Conservation (phyloP, 768 basidiomycete genomes). For the Collybia mongolica region DNA sequence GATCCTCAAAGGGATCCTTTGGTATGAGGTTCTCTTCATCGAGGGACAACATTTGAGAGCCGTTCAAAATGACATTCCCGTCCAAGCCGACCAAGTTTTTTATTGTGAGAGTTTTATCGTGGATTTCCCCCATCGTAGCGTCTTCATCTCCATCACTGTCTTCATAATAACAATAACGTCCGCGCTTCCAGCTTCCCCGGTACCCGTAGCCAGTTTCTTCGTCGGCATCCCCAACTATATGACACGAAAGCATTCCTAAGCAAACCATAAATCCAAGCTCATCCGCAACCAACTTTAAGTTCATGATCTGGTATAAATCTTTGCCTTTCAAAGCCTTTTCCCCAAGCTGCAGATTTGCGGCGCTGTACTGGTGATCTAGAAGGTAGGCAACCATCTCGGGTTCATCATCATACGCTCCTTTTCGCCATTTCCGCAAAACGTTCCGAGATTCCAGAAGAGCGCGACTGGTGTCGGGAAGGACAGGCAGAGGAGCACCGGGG, state of each 20-base stretch:
- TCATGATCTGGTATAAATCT: slow-evolving; percentile 17
- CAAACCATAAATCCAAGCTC: slow-evolving; percentile 9
- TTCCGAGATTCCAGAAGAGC: slow-evolving; percentile 21
- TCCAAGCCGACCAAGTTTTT: slow-evolving; percentile 29
- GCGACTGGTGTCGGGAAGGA: slow-evolving; percentile 22
- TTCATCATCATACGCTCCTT: slow-evolving; percentile 15
- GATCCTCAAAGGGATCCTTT: slow-evolving; percentile 29
- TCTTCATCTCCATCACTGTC: slow-evolving; percentile 13
- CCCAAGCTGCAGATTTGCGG: slow-evolving; percentile 19
- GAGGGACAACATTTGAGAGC: slow-evolving; percentile 15
- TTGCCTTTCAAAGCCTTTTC: slow-evolving; percentile 14
- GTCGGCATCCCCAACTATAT: neutral
- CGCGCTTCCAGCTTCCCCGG: slow-evolving; percentile 1
- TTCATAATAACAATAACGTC: slow-evolving; percentile 9
- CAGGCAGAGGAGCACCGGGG: slow-evolving; percentile 23
- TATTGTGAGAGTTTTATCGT: slow-evolving; percentile 16
- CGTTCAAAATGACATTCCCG: slow-evolving; percentile 17
- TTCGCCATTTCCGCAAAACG: slow-evolving; percentile 37
- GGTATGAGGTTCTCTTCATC: slow-evolving; percentile 28
- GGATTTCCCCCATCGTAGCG: slow-evolving; percentile 23
- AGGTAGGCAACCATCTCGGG: slow-evolving; percentile 27
- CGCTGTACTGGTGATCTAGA: slow-evolving; percentile 32
- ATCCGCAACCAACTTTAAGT: slow-evolving; percentile 8
- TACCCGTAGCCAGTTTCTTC: slow-evolving; percentile 1
- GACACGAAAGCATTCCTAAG: slow-evolving; percentile 8